Conservation (phyloP, 1,284 basidiomycete genomes). For the Malassezia sympodialis region DNA sequence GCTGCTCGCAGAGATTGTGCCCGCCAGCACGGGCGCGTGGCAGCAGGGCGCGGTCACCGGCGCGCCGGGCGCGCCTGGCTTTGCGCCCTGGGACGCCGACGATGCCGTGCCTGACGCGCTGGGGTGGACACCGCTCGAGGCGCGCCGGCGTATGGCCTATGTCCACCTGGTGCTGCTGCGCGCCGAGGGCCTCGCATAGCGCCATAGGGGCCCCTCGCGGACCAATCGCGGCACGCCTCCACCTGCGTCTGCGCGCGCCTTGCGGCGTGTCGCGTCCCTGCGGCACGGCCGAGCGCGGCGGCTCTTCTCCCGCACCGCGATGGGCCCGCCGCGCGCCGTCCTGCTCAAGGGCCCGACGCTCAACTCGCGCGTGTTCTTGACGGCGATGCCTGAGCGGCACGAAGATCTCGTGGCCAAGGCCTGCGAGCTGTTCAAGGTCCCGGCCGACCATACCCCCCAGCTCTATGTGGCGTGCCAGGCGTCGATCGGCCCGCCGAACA, state of each 20-base stretch:
- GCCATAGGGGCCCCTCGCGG: not conserved
- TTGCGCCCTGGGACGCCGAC: constrained; percentile 12
- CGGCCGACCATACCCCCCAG: constrained; percentile 34
- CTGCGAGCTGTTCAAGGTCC: constrained; percentile 31
- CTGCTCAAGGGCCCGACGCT: constrained; percentile 38
- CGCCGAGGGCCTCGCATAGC: constrained; percentile 13
- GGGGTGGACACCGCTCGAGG: constrained; percentile 12
- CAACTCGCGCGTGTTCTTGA: constrained; percentile 37
- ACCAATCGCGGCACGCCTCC: not conserved
- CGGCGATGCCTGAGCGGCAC: constrained; percentile 26
- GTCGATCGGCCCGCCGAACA: constrained; percentile 27
- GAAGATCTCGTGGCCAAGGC: constrained; percentile 34
- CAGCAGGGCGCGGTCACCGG: not conserved
- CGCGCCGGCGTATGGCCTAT: constrained; percentile 16
- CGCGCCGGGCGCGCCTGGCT: not conserved
- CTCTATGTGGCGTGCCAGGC: constrained; percentile 18
- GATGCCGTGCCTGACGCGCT: not conserved
- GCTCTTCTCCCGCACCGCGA: not conserved
- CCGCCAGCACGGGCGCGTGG: constrained; percentile 5
- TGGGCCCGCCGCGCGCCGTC: constrained; percentile 21
- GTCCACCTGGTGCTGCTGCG: constrained; percentile 15
- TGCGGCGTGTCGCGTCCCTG: not conserved
- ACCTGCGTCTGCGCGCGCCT: constrained; percentile 6
- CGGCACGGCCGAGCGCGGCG: not conserved
- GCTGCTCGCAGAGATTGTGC: constrained; percentile 13